Evolutionary conservation across 139 green algal species (phyloP), one percentile per base, ranked within the genome.

Genomic region (Chlorella vulgaris): DNA sequence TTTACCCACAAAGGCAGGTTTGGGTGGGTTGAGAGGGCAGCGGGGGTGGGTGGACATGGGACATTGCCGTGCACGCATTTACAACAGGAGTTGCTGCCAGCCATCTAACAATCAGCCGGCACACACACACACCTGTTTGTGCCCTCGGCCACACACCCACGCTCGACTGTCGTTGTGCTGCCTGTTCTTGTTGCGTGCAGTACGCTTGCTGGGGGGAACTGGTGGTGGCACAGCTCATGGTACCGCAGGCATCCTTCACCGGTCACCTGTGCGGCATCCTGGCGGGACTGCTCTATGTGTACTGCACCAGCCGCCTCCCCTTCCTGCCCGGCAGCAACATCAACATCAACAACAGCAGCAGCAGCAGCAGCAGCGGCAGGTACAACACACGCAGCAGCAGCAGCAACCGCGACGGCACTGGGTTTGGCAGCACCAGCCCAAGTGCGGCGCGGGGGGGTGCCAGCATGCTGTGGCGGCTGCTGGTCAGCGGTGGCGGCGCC

Each of bases 251-350:
- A 53, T 93, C 85, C 39, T 95, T 97, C 74, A 35, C 89, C 3
- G 93, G 93, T 28, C 93, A 97, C 83, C 80, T 96, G 29, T 81
- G 61, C 7, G 93, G 93, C 35, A 94, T 97, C 29, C 60, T 93
- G n/a, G 92, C 93, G 5, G 91, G 91, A 1, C 67, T 92, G 68
- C 53, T 91, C 62, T 87, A 95, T 70, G 76, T 95, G 0, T n/a
- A 77, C n/a, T 47, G 88, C 33, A 42, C 86, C 28, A 19, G 24
- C 38, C 47, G 47, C n/a, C 42, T 81, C 53, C 78, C 51, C 29
- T n/a, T 67, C 28, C 60, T 61, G 42, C 67, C 65, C 39, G 61
- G 74, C 28, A 31, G 47, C 13, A 10, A 2, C 31, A n/a, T 13
- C 28, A 22, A 42, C 21, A 22, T 61, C 21, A 39, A 33, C 62